Evolutionary conservation across 2,329 filamentous ascomycete species (phyloP).

Genomic region (Cadophora malorum): DNA sequence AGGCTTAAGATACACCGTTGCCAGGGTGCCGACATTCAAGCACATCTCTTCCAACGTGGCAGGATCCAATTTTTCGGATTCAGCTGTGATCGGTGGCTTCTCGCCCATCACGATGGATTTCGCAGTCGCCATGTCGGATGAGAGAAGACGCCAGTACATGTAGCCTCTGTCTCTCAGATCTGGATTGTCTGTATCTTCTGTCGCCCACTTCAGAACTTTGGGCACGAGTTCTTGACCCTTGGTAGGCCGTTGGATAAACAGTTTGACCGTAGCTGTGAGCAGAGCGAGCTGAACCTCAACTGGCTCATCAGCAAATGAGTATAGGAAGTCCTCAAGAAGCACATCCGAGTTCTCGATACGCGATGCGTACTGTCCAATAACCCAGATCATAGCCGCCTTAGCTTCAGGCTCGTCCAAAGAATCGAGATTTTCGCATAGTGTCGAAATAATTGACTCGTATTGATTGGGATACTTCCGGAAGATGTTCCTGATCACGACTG

Average conservation of each 20-base stretch:
- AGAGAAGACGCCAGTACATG: conserved; percentile 98
- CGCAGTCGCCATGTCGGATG: conserved; percentile 86
- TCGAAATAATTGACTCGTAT: conserved; percentile 97
- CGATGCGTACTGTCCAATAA: conserved; percentile 97
- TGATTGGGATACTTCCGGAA: conserved; percentile 99
- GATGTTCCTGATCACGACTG: conserved; percentile 97
- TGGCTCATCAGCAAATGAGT: conserved; percentile 91
- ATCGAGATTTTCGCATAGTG: conserved; percentile 94
- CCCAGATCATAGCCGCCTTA: conserved; percentile 99
- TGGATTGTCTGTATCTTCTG: conserved; percentile 98
- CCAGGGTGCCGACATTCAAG: conserved; percentile 91
- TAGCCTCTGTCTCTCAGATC: conserved; percentile 95
- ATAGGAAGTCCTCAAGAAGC: conserved; percentile 91
- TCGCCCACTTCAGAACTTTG: conserved; percentile 96
- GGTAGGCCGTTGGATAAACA: conserved; percentile 96
- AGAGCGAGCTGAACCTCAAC: conserved; percentile 95
- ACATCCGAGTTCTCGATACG: conserved; percentile 97
- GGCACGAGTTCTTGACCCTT: conserved; percentile 94
- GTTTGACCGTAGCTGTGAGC: conserved; percentile 93
- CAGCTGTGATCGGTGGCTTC: conserved; percentile 94
- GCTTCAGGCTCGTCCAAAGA: conserved; percentile 97
- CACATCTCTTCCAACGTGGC: conserved; percentile 96
- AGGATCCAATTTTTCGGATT: conserved; percentile 92
- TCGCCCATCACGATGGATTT: conserved; percentile 95
- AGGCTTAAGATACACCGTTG: conserved; percentile 96